Percentiles rank a stretch among this genome's conserved stretches.
These are phyloP conservation scores for Podospora conica DNA, from an alignment of 495 filamentous ascomycete genomes.

Conservation along the genomic window DNA sequence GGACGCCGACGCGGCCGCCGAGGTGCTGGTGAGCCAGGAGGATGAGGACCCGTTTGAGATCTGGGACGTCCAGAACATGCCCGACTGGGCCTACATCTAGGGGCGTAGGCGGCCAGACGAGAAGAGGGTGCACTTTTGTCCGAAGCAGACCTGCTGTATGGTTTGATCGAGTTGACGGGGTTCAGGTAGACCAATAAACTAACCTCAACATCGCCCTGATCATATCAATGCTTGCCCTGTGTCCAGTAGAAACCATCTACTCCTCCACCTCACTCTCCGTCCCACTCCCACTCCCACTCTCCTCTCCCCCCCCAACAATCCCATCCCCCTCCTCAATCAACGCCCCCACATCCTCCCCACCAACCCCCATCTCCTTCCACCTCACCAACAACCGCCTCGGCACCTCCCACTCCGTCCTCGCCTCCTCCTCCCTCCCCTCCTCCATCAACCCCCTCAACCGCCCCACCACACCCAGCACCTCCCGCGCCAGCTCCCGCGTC, in stretches of 20 bases:
- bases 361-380: slow-evolving; percentile 48
- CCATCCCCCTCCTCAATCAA: slow-evolving; percentile 50
- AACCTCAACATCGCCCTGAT: neutral
- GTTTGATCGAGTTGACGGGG: neutral
- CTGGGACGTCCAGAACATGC: slow-evolving; percentile 30
- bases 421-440: slow-evolving; percentile 56
- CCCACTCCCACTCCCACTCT: slow-evolving; percentile 1
- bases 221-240: neutral
- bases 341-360: slow-evolving; percentile 42
- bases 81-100: slow-evolving; percentile 11
- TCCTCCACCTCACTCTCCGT: neutral
- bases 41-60: slow-evolving; percentile 66
- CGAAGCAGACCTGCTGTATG: neutral
- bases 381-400: slow-evolving; percentile 44
- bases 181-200: neutral
- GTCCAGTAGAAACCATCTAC: neutral
- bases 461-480: slow-evolving; percentile 58
- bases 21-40: slow-evolving; percentile 66
- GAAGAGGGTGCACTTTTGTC: neutral
- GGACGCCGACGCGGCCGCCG: slow-evolving; percentile 39
- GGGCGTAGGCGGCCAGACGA: neutral
- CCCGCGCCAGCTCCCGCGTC: slow-evolving; percentile 62
- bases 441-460: slow-evolving; percentile 57
- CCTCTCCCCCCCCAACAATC: slow-evolving; percentile 31
- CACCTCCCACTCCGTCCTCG: slow-evolving; percentile 54